phyloP scores from a whole-genome alignment of 768 basidiomycete species.

The Lactarius sanguifluus region DNA sequence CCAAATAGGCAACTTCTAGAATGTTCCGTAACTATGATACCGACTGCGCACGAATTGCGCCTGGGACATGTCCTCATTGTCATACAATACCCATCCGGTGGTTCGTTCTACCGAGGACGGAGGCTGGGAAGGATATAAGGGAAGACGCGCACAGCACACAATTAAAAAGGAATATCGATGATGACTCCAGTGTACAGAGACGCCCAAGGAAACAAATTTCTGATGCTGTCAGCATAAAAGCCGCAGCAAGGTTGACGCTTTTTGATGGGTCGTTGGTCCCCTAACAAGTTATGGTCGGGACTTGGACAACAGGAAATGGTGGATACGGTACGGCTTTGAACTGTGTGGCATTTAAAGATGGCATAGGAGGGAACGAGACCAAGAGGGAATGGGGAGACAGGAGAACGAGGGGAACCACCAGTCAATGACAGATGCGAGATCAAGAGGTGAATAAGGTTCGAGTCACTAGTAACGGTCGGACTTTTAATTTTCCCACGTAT shows the following conservation, averaged over 20 bases:
- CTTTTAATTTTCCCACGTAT: constrained; percentile 26
- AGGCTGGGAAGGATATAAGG: not conserved
- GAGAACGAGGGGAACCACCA: not conserved
- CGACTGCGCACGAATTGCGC: not conserved
- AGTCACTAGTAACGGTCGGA: constrained; percentile 18
- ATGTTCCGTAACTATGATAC: constrained; percentile 8
- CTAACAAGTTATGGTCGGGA: too few species aligned
- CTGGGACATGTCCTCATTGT: not conserved
- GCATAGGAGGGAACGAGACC: not conserved
- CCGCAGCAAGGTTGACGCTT: not conserved
- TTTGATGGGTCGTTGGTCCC: not conserved
- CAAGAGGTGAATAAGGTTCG: constrained; percentile 31
- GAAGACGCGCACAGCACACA: not conserved
- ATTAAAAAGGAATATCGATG: not conserved
- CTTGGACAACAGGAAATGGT: not conserved
- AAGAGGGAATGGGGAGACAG: not conserved
- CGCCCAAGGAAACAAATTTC: not conserved
- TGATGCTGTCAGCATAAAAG: not conserved
- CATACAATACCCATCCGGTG: not conserved
- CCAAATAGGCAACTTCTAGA: constrained; percentile 16
- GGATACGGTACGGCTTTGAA: not conserved
- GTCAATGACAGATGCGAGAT: constrained; percentile 27
- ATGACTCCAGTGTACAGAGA: not conserved
- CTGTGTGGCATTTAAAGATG: not conserved
- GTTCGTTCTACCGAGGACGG: not conserved